Conservation (phyloP, 2,329 filamentous ascomycete genomes). For the Ascochyta rabiei region DNA sequence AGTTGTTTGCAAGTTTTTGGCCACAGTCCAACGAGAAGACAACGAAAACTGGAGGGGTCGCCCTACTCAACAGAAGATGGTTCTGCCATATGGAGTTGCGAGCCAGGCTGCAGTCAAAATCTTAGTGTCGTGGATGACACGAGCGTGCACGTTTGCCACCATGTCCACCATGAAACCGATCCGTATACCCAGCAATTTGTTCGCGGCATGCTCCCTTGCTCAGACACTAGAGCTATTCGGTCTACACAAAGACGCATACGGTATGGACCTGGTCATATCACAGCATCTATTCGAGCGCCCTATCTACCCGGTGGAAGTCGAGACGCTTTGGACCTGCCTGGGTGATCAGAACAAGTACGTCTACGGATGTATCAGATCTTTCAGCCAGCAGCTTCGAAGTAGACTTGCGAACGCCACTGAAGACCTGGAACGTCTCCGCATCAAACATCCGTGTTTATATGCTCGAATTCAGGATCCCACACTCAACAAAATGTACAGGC, state of each 20-base stretch:
- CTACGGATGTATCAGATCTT: slow-evolving; percentile 24
- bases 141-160: slow-evolving; percentile 22
- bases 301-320: slow-evolving; percentile 22
- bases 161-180: slow-evolving; percentile 22
- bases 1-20: slow-evolving; percentile 21
- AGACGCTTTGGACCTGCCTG: slow-evolving; percentile 29
- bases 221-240: slow-evolving; percentile 24
- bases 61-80: slow-evolving; percentile 17
- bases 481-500: slow-evolving; percentile 15
- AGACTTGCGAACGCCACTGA: background rate
- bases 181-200: slow-evolving; percentile 21
- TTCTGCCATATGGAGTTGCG: slow-evolving; percentile 13
- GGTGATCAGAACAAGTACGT: slow-evolving; percentile 26
- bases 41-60: slow-evolving; percentile 9
- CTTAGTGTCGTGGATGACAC: slow-evolving; percentile 32
- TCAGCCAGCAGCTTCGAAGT: slow-evolving; percentile 3
- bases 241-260: slow-evolving; percentile 26
- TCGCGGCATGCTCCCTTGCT: slow-evolving; percentile 31
- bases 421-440: background rate
- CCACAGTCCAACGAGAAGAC: slow-evolving; percentile 21
- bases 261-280: slow-evolving; percentile 24
- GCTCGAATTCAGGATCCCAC: slow-evolving; percentile 5
- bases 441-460: background rate
- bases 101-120: slow-evolving; percentile 23
- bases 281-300: slow-evolving; percentile 20